Base-by-base conservation (phyloP, 1,284 basidiomycete species). In the Hemileia vastatrix region DNA sequence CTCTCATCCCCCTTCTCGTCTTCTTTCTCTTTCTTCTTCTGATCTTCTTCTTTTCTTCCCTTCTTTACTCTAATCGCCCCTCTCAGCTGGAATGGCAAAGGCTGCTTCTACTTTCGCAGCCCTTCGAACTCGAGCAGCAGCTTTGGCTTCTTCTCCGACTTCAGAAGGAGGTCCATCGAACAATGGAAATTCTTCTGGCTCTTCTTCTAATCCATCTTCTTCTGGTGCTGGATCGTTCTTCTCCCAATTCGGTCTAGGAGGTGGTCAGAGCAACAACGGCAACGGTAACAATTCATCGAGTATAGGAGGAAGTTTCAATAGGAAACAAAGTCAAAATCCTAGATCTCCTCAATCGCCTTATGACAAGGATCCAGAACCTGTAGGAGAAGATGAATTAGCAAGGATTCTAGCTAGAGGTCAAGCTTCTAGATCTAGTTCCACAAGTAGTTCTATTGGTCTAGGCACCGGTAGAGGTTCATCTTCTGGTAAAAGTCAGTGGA, bases 331-430 rank as follows among this genome's bases (percentile, higher is more conserved):
- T 9, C 8, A 40, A 40, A 11, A 9, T 11, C 36, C 36, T 11
- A 40, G 36, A 40, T 40, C 36, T 40, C 36, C 36, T 40, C 36
- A 40, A 15, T 36, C 54, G 13, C 49, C 48, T 3, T 43, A 50
- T 1, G 70, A 71, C 47, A 65, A 65, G 50, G 70, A 71, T 31
- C 67, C 70, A 9, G 60, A 66, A 9, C 67, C 69, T 1, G 69
- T 71, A 4, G 66, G 67, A 8, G 70, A 71, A 15, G 69, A 71
- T 49, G 70, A 71, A 65, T 63, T 71, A 59, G 68, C 70, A 44
- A 68, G 70, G 65, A 70, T 71, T 60, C 66, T 71, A 18, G 66
- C 67, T 3, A 64, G 69, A 3, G 68, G 68, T 19, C 18, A 33
- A 33, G n/a, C 59, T 4, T 31, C 52, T n/a, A 59, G 51, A 11